Percentiles rank a stretch among this genome's conserved stretches.
Conservation (phyloP, 805 yeast genomes). For the Yamadazyma takamatsuzukensis region DNA sequence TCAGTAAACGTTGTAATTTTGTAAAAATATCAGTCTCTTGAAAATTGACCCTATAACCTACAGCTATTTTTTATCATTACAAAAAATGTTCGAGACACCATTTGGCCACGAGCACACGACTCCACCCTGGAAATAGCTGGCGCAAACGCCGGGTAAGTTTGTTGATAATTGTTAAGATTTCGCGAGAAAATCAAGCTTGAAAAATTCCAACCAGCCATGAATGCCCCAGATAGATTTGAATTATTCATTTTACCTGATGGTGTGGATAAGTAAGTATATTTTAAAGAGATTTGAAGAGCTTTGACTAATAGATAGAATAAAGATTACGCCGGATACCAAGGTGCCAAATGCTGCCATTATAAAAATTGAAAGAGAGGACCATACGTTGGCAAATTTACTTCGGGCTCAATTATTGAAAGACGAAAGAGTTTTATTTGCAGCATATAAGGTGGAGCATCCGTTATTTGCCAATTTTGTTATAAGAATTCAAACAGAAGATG, state of each 20-base stretch:
- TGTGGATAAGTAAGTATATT: constrained; percentile 79
- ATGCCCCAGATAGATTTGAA: constrained; percentile 99
- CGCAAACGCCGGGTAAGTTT: too few species aligned
- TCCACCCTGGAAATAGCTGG: too few species aligned
- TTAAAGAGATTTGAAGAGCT: too few species aligned
- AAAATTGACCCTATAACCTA: too few species aligned
- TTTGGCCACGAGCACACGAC: too few species aligned
- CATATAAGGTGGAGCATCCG: constrained; percentile 97
- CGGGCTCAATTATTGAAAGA: constrained; percentile 85
- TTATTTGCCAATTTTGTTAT: constrained; percentile 90
- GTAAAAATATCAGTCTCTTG: too few species aligned
- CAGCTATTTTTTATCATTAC: constrained; percentile 9
- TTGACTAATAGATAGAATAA: constrained; percentile 53
- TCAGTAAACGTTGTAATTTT: too few species aligned
- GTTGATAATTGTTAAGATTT: too few species aligned
- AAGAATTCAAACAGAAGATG: constrained; percentile 95
- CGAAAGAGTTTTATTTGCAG: constrained; percentile 89
- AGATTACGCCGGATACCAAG: constrained; percentile 87
- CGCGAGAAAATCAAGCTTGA: too few species aligned
- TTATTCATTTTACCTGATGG: constrained; percentile 97
- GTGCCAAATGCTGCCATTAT: constrained; percentile 93
- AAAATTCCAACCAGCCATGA: constrained; percentile 55
- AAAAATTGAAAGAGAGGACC: constrained; percentile 96
- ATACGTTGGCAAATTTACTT: constrained; percentile 87
- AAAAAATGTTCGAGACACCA: too few species aligned